These are phyloP conservation scores for Penicillium decumbens DNA, from an alignment of 2,329 filamentous ascomycete species.

Conservation along the genomic window DNA sequence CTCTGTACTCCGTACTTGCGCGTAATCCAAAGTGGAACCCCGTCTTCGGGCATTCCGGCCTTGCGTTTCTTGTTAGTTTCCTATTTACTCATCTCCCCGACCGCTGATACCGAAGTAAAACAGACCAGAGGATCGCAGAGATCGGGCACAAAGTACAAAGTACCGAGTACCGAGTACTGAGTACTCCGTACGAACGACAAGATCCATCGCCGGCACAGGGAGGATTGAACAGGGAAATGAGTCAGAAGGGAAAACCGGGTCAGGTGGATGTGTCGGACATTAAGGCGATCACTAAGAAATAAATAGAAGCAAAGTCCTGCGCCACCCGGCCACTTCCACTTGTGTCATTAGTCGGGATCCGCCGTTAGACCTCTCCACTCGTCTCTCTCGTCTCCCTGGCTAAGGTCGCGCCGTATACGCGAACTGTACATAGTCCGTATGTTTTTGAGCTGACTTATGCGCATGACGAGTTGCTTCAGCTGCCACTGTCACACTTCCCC, in stretches of 20 bases:
- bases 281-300: slow-evolving; percentile 15
- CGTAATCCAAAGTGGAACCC: slow-evolving; percentile 11
- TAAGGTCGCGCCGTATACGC: not conserved
- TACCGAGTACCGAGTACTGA: no score
- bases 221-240: slow-evolving; percentile 6
- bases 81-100: no score
- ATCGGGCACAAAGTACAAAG: not conserved
- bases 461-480: not conserved
- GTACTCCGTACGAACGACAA: not conserved
- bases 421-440: not conserved
- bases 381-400: not conserved
- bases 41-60: slow-evolving; percentile 14
- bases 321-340: slow-evolving; percentile 14
- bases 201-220: slow-evolving; percentile 1
- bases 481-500: not conserved
- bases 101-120: not conserved
- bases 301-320: not conserved
- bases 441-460: not conserved
- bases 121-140: no score
- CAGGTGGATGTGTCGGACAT: slow-evolving; percentile 18
- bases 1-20: not conserved
- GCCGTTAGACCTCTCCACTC: slow-evolving; percentile 10
- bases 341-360: slow-evolving; percentile 20
- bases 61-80: not conserved
- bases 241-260: slow-evolving; percentile 6